phyloP scores from a whole-genome alignment of 441 rosid genomes.

The Populus hybrid region DNA sequence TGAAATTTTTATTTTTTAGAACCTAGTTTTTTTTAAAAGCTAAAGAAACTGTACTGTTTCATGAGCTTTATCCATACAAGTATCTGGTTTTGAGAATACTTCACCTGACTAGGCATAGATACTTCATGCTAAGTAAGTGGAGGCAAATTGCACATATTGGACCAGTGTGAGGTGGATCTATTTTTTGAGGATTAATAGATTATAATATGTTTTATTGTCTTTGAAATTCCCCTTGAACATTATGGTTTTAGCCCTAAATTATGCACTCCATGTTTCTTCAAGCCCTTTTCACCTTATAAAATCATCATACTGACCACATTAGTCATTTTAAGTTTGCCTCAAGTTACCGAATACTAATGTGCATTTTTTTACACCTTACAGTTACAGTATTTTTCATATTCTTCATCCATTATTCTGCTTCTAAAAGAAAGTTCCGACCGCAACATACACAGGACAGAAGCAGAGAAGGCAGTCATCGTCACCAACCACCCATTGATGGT shows the following conservation, averaged over 20 bases:
- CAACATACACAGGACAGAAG: slow-evolving; percentile 71
- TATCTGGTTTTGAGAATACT: neutral
- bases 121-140: neutral
- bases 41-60: neutral
- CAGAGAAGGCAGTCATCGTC: slow-evolving; percentile 84
- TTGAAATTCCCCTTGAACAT: too few relatives aligned
- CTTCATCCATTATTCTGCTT: slow-evolving; percentile 11
- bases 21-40: neutral
- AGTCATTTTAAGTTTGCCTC: slow-evolving; percentile 7
- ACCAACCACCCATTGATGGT: slow-evolving; percentile 88
- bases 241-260: neutral
- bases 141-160: neutral
- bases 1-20: neutral
- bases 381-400: slow-evolving; percentile 1
- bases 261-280: slow-evolving; percentile 8
- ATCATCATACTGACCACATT: neutral
- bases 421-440: slow-evolving; percentile 11
- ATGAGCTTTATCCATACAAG: neutral
- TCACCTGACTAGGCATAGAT: neutral
- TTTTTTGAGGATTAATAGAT: too few relatives aligned
- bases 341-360: slow-evolving; percentile 12
- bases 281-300: neutral
- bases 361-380: slow-evolving; percentile 4
- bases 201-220: too few relatives aligned
- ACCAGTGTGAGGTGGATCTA: neutral